phyloP scores from a whole-genome alignment of 352 stramenopile species.

The Blastocystis sp. region DNA sequence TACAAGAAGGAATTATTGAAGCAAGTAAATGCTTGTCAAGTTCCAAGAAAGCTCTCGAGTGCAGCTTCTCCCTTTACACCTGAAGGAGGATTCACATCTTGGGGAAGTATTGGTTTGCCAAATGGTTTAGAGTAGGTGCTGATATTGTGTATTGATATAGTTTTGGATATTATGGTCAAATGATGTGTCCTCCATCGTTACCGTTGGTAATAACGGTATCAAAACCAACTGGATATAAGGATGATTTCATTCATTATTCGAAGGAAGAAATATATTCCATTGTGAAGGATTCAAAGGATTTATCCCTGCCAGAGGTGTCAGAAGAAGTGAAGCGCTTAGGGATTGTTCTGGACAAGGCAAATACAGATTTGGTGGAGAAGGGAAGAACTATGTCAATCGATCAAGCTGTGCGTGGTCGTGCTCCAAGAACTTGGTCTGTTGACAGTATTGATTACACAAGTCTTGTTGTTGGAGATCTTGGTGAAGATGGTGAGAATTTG shows the following conservation, averaged over 20 bases:
- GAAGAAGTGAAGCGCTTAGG: not conserved
- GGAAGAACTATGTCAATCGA: conserved; percentile 67
- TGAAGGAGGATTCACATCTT: not conserved
- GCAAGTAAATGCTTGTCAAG: not conserved
- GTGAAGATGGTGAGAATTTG: not conserved
- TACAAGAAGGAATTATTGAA: conserved; percentile 23
- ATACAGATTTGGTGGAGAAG: conserved; percentile 62
- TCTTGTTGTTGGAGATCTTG: conserved; percentile 7
- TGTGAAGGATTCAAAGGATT: conserved; percentile 1
- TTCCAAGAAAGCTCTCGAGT: not conserved
- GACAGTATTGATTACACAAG: conserved; percentile 63
- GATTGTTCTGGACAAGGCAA: conserved; percentile 26
- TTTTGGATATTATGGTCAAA: conserved; percentile 43
- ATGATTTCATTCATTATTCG: not conserved
- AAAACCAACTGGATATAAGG: not conserved
- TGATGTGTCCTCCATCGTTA: not conserved
- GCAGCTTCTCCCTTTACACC: not conserved
- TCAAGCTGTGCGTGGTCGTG: conserved; percentile 9
- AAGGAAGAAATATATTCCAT: conserved; percentile 45
- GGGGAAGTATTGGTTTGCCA: conserved; percentile 19
- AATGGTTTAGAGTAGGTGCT: conserved; percentile 29
- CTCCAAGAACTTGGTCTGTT: conserved; percentile 47
- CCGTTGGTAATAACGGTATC: conserved; percentile 51
- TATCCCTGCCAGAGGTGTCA: not conserved
- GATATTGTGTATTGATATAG: not conserved